These are phyloP conservation scores for Cystobasidium onofrii DNA, from an alignment of 768 basidiomycete genomes.

Conservation along the genomic window DNA sequence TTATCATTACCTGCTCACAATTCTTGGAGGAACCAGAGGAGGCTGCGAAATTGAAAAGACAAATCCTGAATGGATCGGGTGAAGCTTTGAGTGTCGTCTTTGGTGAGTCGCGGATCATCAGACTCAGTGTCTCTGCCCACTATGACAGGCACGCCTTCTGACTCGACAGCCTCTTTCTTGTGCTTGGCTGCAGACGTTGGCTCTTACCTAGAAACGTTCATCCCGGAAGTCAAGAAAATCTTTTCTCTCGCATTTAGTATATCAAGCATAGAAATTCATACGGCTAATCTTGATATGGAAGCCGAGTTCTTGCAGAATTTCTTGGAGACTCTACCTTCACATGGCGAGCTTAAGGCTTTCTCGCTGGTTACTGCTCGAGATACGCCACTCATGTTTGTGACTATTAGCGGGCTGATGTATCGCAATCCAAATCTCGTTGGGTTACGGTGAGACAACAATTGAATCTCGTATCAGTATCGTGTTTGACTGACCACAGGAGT, in stretches of 20 bases:
- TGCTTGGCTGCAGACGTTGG: not conserved
- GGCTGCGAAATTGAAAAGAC: not conserved
- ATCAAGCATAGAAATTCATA: slow-evolving; percentile 18
- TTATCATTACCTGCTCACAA: not conserved
- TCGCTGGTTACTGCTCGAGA: slow-evolving; percentile 19
- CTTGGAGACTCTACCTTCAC: slow-evolving; percentile 18
- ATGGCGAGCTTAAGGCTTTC: slow-evolving; percentile 18
- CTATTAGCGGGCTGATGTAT: slow-evolving; percentile 20
- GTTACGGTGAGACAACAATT: not conserved
- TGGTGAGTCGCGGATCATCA: not conserved
- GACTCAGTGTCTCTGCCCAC: not conserved
- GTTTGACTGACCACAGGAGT: not conserved
- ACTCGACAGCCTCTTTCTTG: not conserved
- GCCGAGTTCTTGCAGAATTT: slow-evolving; percentile 9
- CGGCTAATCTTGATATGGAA: slow-evolving; percentile 13
- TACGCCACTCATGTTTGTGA: not conserved
- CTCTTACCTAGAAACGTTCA: slow-evolving; percentile 6
- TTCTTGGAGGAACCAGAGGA: slow-evolving; percentile 23
- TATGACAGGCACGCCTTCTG: not conserved
- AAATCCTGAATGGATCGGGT: slow-evolving; percentile 17
- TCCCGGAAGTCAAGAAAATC: slow-evolving; percentile 23
- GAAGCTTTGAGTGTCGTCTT: slow-evolving; percentile 27
- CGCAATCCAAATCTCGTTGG: slow-evolving; percentile 3
- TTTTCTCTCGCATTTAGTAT: slow-evolving; percentile 18
- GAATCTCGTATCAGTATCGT: too few species aligned